Percentiles rank a stretch among this genome's conserved stretches.
Conservation (phyloP, 768 basidiomycete species). For the Termitomyces sp. region DNA sequence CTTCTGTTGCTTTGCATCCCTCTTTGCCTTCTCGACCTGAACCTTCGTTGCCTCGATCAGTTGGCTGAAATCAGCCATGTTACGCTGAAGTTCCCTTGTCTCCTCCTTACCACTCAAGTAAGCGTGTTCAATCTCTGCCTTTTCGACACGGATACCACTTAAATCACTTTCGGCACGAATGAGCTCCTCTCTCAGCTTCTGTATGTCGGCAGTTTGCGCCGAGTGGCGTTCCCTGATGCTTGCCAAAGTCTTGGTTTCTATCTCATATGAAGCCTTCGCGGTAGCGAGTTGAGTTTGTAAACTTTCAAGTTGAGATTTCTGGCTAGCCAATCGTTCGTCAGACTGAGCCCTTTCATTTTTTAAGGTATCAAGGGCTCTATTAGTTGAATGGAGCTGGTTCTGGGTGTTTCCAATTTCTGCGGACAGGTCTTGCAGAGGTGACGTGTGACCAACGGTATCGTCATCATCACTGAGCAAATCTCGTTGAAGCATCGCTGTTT, state of each 20-base stretch:
- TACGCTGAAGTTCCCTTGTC: constrained; percentile 74
- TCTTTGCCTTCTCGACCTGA: constrained; percentile 83
- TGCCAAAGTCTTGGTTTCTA: constrained; percentile 66
- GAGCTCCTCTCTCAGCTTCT: constrained; percentile 67
- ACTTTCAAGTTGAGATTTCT: constrained; percentile 69
- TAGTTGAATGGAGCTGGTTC: constrained; percentile 81
- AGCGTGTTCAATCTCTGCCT: constrained; percentile 82
- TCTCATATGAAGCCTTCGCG: constrained; percentile 82
- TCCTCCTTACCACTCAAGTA: constrained; percentile 94
- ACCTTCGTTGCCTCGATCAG: constrained; percentile 65
- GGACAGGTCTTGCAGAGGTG: constrained; percentile 64
- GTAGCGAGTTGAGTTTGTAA: constrained; percentile 80
- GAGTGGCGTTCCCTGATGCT: constrained; percentile 64
- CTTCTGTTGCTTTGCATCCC: constrained; percentile 94
- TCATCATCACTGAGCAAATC: constrained; percentile 80
- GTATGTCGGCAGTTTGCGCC: constrained; percentile 65
- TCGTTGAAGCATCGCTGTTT: constrained; percentile 15
- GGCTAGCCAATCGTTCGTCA: constrained; percentile 59
- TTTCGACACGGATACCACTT: constrained; percentile 83
- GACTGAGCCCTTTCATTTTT: constrained; percentile 60
- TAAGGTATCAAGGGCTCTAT: constrained; percentile 57
- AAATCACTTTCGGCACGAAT: constrained; percentile 91
- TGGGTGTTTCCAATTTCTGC: constrained; percentile 85
- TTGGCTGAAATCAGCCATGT: constrained; percentile 74
- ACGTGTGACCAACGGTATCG: constrained; percentile 33